These are phyloP conservation scores for Vigna nakashimae DNA, from an alignment of 306 rosid species.

Conservation along the genomic window DNA sequence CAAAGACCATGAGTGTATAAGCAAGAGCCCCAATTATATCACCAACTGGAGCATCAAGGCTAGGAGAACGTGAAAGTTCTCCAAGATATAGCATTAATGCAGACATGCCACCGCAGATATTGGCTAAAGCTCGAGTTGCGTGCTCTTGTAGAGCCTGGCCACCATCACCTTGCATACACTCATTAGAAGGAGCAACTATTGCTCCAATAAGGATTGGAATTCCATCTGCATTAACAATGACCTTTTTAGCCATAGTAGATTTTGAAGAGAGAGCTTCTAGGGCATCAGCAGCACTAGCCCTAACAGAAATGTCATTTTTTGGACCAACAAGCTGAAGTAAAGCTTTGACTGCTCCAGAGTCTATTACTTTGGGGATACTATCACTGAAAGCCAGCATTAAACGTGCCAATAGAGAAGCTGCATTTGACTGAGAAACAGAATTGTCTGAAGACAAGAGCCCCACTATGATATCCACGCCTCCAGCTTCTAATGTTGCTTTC, in stretches of 20 bases:
- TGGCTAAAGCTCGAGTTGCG: constrained; percentile 84
- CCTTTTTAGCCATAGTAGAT: constrained; percentile 76
- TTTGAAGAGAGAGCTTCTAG: constrained; percentile 89
- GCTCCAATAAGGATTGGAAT: constrained; percentile 88
- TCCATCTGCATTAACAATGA: constrained; percentile 77
- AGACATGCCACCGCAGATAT: constrained; percentile 95
- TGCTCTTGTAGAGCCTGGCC: constrained; percentile 87
- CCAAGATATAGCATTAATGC: constrained; percentile 85
- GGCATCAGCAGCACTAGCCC: constrained; percentile 99
- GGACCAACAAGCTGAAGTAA: constrained; percentile 79
- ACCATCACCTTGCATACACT: constrained; percentile 83
- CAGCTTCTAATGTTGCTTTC: constrained; percentile 97
- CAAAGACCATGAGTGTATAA: constrained; percentile 86
- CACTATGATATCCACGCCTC: constrained; percentile 90
- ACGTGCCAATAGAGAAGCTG: constrained; percentile 95
- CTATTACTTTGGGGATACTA: constrained; percentile 92
- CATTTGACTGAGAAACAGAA: constrained; percentile 91
- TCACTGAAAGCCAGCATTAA: constrained; percentile 89
- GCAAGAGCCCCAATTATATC: constrained; percentile 98
- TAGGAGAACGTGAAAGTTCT: constrained; percentile 87
- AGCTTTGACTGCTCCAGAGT: constrained; percentile 89
- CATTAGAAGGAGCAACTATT: constrained; percentile 96
- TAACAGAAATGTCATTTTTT: constrained; percentile 85
- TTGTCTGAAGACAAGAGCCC: constrained; percentile 89
- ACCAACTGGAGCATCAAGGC: constrained; percentile 76